These are phyloP conservation scores for Bruguiera parviflora DNA, from an alignment of 345 rosid genomes.

Conservation along the genomic window DNA sequence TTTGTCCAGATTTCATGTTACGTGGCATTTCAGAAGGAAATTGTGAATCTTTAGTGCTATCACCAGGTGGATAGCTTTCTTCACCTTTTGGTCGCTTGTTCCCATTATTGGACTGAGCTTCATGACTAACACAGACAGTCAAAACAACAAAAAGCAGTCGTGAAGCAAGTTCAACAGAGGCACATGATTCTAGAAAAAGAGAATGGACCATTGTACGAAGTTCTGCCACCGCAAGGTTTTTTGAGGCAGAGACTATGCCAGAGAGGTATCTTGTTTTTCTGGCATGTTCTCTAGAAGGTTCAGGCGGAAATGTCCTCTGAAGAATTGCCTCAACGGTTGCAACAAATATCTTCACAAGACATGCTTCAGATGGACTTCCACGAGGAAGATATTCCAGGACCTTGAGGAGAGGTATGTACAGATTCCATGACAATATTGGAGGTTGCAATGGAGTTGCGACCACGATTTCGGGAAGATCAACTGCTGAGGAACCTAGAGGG, in stretches of 20 bases:
- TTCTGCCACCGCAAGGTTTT: conserved; percentile 92
- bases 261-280: conserved; percentile 51
- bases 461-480: conserved; percentile 95
- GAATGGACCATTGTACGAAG: conserved; percentile 97
- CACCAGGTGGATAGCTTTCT: conserved; percentile 37
- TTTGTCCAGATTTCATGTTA: conserved; percentile 43
- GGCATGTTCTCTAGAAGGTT: conserved; percentile 46
- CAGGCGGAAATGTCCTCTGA: conserved; percentile 79
- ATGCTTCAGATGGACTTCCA: conserved; percentile 98
- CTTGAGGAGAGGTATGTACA: conserved; percentile 93
- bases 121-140: conserved; percentile 95
- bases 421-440: conserved; percentile 87
- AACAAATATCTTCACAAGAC: conserved; percentile 93
- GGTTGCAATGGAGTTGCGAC: conserved; percentile 94
- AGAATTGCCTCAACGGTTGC: conserved; percentile 93
- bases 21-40: conserved; percentile 32
- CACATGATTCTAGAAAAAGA: conserved; percentile 85
- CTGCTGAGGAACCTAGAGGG: conserved; percentile 89
- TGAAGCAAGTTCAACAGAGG: conserved; percentile 88
- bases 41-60: conserved; percentile 39
- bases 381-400: conserved; percentile 97
- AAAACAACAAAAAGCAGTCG: conserved; percentile 90
- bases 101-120: conserved; percentile 72
- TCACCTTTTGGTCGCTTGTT: conserved; percentile 67
- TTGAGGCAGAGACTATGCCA: conserved; percentile 60